Base-by-base conservation (phyloP, 257 asterid genomes). In the Thymus mandschuricus region DNA sequence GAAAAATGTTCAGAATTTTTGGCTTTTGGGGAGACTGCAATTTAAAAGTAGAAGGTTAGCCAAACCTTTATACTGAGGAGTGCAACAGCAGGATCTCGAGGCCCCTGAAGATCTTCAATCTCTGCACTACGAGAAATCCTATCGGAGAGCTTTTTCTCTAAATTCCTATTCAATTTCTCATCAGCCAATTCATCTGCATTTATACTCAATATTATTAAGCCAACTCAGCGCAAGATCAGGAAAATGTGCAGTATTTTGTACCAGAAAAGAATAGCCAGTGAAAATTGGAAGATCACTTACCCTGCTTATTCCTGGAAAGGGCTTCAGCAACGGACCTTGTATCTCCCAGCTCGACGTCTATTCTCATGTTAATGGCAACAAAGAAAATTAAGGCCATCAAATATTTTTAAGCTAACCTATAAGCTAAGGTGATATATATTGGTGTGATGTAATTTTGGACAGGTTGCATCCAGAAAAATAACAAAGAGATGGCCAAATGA, bases 21-120 rank as follows among this genome's bases (percentile, higher is more conserved):
- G 58, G 65, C 55, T 45, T 33, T 70, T 68, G 54, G 67, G 30
- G 70, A 50, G 6, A 56, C 33, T 56, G 68, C 70, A 34, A 7
- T 41, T 64, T 8, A 5, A 51, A 51, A 30, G 50, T 70, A 29
- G 11, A 29, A 55, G 12, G 55, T 68, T 66, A 63, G 66, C 13
- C 78, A 73, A 72, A 95, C 99, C 97, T 92, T 95, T 80, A 95
- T 95, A 77, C 89, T 82, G 72, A 92, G 95, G 72, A 96, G 92
- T 48, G 99, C 98, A 28, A 87, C 91, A 66, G 93, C 83, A 80
- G 89, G 98, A 54, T 88, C 96, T 55, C 44, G 87, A 82, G 99
- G 91, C 74, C 91, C 97, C 80, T 82, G 97, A 78, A 95, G 98
- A 87, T 95, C 99, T 75, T 95, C 99, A 78, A 95, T 87, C 84